Percentiles rank a stretch among this genome's conserved stretches.
phyloP scores from a whole-genome alignment of 2,329 filamentous ascomycete species.

The Ophioceras dolichostomum region DNA sequence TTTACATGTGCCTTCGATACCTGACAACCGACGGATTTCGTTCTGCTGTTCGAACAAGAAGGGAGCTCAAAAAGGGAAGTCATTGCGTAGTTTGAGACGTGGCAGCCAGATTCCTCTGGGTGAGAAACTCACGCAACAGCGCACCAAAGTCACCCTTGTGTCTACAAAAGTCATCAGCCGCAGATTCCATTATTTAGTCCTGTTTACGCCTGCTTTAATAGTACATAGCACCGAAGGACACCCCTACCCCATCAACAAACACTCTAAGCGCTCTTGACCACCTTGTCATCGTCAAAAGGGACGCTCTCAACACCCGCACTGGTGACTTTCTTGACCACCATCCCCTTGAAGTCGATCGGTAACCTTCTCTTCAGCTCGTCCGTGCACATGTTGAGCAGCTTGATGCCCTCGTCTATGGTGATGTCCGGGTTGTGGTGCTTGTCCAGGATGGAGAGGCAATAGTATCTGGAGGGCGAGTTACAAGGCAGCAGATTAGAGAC shows the following conservation, averaged over 20 bases:
- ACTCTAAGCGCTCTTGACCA: slow-evolving; percentile 47
- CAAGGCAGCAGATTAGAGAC: no score
- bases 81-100: no score
- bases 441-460: slow-evolving; percentile 93
- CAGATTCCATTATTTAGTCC: no score
- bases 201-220: slow-evolving; percentile 1
- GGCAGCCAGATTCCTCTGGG: no score
- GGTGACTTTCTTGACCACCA: slow-evolving; percentile 86
- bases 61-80: no score
- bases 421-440: slow-evolving; percentile 98
- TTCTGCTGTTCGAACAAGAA: no score
- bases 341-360: slow-evolving; percentile 98
- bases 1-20: no score
- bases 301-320: slow-evolving; percentile 85
- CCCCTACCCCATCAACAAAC: not conserved
- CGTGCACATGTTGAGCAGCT: slow-evolving; percentile 87
- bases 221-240: slow-evolving; percentile 1
- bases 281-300: slow-evolving; percentile 71
- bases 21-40: no score
- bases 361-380: slow-evolving; percentile 94
- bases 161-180: slow-evolving; percentile 1
- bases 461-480: slow-evolving; percentile 59
- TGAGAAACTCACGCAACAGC: no score
- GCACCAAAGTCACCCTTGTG: no score
- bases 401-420: slow-evolving; percentile 74